phyloP scores from a whole-genome alignment of 2,329 filamentous ascomycete genomes.

The Mycosphaerella sp. region DNA sequence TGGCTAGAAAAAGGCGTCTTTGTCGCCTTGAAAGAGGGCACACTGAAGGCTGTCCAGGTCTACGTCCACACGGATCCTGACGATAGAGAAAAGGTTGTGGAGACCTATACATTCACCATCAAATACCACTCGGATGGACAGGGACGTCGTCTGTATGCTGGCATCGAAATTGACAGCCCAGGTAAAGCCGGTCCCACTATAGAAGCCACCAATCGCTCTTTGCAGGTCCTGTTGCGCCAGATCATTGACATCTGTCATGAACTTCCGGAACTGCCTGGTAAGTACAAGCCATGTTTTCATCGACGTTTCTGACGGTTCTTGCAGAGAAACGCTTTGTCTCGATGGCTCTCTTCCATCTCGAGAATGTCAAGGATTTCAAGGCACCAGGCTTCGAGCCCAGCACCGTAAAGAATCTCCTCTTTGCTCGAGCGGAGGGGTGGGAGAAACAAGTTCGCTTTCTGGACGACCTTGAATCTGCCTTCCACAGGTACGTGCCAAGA shows the following conservation, averaged over 20 bases:
- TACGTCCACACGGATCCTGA: conserved; percentile 40
- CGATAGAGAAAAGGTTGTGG: conserved; percentile 36
- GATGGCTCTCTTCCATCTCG: conserved; percentile 42
- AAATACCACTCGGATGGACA: conserved; percentile 33
- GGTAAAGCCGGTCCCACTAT: conserved; percentile 33
- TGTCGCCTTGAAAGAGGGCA: conserved; percentile 39
- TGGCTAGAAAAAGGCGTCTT: conserved; percentile 47
- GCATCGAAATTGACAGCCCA: conserved; percentile 30
- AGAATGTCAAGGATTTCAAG: conserved; percentile 37
- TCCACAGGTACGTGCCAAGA: conserved; percentile 35
- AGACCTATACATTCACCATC: conserved; percentile 48
- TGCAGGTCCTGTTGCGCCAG: conserved; percentile 41
- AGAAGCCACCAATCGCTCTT: conserved; percentile 37
- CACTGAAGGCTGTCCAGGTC: conserved; percentile 43
- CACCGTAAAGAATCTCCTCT: conserved; percentile 32
- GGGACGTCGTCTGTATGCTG: conserved; percentile 20
- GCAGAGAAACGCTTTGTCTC: conserved; percentile 39
- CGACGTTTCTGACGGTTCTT: neutral
- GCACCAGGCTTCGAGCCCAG: conserved; percentile 38
- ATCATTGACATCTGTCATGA: conserved; percentile 37
- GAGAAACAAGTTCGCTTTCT: conserved; percentile 32
- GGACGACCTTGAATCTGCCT: conserved; percentile 35
- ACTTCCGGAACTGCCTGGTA: conserved; percentile 42
- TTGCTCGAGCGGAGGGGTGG: conserved; percentile 38
- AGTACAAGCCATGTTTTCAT: conserved; percentile 3